Evolutionary conservation across 148 eudicot genomes (phyloP), one percentile per base, ranked within the genome.

Genomic region (Rhododendron griersonianum): DNA sequence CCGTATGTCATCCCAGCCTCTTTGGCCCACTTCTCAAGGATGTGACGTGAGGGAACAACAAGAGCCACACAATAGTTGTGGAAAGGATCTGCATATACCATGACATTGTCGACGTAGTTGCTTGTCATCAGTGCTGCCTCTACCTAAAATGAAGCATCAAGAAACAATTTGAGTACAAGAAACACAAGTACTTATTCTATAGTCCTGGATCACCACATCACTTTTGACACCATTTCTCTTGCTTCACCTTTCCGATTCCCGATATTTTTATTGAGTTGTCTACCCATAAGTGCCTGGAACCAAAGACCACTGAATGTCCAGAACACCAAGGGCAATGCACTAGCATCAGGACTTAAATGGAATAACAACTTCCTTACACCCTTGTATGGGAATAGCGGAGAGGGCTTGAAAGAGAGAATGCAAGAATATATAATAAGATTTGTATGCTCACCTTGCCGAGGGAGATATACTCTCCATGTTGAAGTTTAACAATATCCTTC

Each of bases 401-500:
- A 63, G 71, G 71, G 71, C 71, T 23, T 8, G 71, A 23, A 63
- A 63, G 11, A 61, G 67, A 67, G 74, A 83, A 84, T 35, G 23
- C 55, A 81, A 57, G 44, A 41, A 47, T 9, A 30, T 28, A 25
- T 35, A 14, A 14, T 21, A 25, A 85, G 33, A 63, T 25, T 51
- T 50, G 7, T 65, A 81, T 61, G 25, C 87, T 25, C 51, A 95
- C 99, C 98, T 96, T 96, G 73, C 98, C 99, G 13, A 96, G 96
- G 69, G 99, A 95, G 80, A 96, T 90, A 87, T 96, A 96, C 85
- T 96, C 99, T 85, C 99, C 99, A 84, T 96, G 99, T 89, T 96
- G 99, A 90, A 96, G 99, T 87, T 96, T 96, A 51, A 96, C 99
- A 85, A 96, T 95, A 89, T 96, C 99, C 91, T 96, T 96, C 94